Evolutionary conservation across 306 rosid genomes (phyloP), one percentile per base, ranked within the genome.

Genomic region (Ceratonia siliqua): DNA sequence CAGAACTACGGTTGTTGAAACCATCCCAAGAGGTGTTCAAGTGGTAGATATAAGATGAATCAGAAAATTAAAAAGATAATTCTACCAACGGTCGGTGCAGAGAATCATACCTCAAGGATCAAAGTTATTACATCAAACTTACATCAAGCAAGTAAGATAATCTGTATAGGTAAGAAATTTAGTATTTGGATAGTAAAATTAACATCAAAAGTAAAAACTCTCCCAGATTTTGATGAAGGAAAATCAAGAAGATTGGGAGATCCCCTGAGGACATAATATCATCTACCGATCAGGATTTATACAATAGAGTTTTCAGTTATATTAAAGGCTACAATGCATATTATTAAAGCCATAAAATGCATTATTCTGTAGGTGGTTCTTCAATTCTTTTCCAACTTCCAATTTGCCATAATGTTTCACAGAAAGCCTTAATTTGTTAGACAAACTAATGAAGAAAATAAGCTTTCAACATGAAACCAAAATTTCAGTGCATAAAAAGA

Each of bases 371-470:
- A 33, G 9, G 41, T 27, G 12, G 39, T 66, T 64, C 61, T 25
- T 66, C 17, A 58, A 62, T 50, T 42, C 30, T 53, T 36, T 39
- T 48, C 39, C 21, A 61, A 55, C 30, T 72, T 64, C 58, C 59
- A 50, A 53, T 53, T 76, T 64, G 50, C 56, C 65, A 80, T 56
- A 28, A 22, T 36, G 33, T 52, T 80, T 65, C 55, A 75, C n/a
- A 66, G 33, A 59, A 64, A 48, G 39, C 14, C 27, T 27, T 45
- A 75, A 5, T 65, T 25, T 25, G 41, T 43, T n/a, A 32, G 77
- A 55, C 17, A n/a, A 62, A 42, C 68, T 54, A 64, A 30, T 42
- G 32, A 17, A 68, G 15, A 13, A 57, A 43, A 38, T 5, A 59
- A 67, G 18, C 45, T 35, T 79, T 53, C 48, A 72, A 82, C 13